These are phyloP conservation scores for Chalciporus pseudorubinellus DNA, from an alignment of 768 basidiomycete genomes.

Conservation along the genomic window DNA sequence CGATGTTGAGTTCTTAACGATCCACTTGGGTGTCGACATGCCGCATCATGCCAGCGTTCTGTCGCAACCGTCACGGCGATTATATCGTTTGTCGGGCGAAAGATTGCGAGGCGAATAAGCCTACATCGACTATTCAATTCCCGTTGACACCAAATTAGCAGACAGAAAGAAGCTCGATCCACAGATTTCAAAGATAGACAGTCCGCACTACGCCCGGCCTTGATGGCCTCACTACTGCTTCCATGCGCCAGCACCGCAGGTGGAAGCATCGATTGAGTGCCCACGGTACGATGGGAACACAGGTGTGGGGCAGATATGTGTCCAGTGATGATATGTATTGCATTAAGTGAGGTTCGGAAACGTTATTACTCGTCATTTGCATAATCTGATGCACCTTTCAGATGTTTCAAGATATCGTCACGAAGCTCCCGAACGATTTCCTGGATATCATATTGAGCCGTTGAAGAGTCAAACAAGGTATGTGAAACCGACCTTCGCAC, in stretches of 20 bases:
- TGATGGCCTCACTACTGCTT: conserved; percentile 5
- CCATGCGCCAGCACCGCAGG: neutral
- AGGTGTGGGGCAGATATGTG: neutral
- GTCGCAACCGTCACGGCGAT: too few relatives aligned
- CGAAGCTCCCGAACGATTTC: conserved; percentile 55
- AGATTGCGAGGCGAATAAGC: too few relatives aligned
- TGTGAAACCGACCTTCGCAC: conserved; percentile 36
- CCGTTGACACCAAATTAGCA: too few relatives aligned
- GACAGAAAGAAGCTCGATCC: neutral
- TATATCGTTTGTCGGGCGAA: neutral
- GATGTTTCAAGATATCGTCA: conserved; percentile 40
- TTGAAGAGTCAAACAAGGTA: neutral
- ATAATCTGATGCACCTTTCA: conserved; percentile 31
- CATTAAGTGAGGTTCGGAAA: conserved; percentile 22
- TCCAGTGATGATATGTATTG: conserved; percentile 2
- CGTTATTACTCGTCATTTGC: conserved; percentile 16
- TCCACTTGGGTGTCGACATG: too few relatives aligned
- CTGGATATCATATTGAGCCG: conserved; percentile 32
- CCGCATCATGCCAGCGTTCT: too few relatives aligned
- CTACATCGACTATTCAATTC: too few relatives aligned
- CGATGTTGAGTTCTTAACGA: too few relatives aligned
- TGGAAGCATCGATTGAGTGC: neutral
- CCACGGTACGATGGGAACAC: conserved; percentile 20
- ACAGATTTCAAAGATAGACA: conserved; percentile 8
- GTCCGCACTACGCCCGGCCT: conserved; percentile 8